Base-by-base conservation (phyloP, 1,284 basidiomycete species). In the Cerioporus squamosus region DNA sequence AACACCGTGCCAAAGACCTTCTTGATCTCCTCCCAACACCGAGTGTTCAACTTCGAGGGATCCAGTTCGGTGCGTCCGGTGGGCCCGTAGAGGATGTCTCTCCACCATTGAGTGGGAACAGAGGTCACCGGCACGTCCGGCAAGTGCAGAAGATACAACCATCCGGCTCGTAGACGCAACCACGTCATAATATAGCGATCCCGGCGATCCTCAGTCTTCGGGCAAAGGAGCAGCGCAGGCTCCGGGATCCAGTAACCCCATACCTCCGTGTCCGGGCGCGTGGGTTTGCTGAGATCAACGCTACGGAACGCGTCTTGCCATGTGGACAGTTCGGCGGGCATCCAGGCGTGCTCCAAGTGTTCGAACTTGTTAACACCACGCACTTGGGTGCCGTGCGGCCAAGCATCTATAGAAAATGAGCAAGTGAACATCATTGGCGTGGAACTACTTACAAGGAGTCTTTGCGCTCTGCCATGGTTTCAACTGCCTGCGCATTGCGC, bases 191-290 rank as follows among this genome's bases (percentile, higher is more conserved):
- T n/a, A 15, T 59, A 55, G 3, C 44, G 42, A 7, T 40, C 4
- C 10, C 29, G 36, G 12, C 52, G 47, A 9, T 54, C 49, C 4
- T 23, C 17, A 1, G 36, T 55, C 9, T 17, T n/a, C 3, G 57
- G 42, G 2, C 52, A 36, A 3, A 59, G 14, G 2, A 59, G 29
- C 4, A 59, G 42, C 1, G 46, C 57, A 4, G 57, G 57, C 18
- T 59, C 57, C 3, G 48, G 57, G 3, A 51, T 53, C 57, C 57
- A 59, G 49, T 59, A 53, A 0, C 57, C 57, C 57, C 57, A 59
- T 6, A 48, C n/a, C 2, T 51, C 15, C 3, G 40, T 18, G 2
- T 33, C 10, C 2, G 48, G 43, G 10, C 22, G 40, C 4, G 36
- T 18, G 2, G 44, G 53, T 38, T 31, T 18, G 4, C 36, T 39